Percentiles rank a stretch among this genome's conserved stretches.
These are phyloP conservation scores for Zasmidium citrigriseum DNA, from an alignment of 2,329 filamentous ascomycete species.

Conservation along the genomic window DNA sequence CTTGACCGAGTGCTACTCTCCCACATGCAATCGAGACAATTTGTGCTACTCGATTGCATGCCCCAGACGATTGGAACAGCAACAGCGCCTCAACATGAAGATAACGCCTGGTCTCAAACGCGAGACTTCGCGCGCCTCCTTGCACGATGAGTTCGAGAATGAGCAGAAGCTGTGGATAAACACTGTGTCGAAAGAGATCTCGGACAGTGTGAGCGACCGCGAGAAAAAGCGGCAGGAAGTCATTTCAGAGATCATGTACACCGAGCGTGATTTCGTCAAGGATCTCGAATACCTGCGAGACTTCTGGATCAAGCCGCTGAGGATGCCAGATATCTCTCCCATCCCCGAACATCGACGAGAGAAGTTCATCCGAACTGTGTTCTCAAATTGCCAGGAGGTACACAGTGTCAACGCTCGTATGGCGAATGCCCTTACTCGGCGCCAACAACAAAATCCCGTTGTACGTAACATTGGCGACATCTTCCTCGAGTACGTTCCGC, in stretches of 20 bases:
- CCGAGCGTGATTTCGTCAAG: constrained; percentile 97
- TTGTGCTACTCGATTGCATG: constrained; percentile 98
- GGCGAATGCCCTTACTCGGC: constrained; percentile 81
- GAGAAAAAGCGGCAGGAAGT: constrained; percentile 98
- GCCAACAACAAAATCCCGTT: constrained; percentile 87
- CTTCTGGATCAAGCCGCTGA: constrained; percentile 95
- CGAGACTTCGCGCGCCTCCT: constrained; percentile 67
- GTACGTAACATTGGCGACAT: constrained; percentile 91
- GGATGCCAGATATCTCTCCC: constrained; percentile 74
- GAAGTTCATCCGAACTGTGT: constrained; percentile 89
- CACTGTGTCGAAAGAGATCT: constrained; percentile 91
- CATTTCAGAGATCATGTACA: constrained; percentile 98
- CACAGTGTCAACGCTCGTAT: constrained; percentile 88
- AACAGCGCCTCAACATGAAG: constrained; percentile 90
- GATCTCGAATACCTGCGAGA: constrained; percentile 96
- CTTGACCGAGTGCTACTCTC: constrained; percentile 95
- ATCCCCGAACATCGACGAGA: constrained; percentile 87
- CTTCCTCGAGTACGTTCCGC: constrained; percentile 86
- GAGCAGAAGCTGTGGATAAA: constrained; percentile 99
- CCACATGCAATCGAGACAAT: constrained; percentile 92
- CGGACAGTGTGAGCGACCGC: constrained; percentile 81
- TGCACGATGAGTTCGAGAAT: constrained; percentile 82
- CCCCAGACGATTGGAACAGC: constrained; percentile 88
- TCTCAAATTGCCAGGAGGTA: constrained; percentile 94
- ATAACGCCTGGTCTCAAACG: constrained; percentile 82